Evolutionary conservation across 1,284 basidiomycete species (phyloP), one percentile per base, ranked within the genome.

Genomic region (Apiotrichum sp.): DNA sequence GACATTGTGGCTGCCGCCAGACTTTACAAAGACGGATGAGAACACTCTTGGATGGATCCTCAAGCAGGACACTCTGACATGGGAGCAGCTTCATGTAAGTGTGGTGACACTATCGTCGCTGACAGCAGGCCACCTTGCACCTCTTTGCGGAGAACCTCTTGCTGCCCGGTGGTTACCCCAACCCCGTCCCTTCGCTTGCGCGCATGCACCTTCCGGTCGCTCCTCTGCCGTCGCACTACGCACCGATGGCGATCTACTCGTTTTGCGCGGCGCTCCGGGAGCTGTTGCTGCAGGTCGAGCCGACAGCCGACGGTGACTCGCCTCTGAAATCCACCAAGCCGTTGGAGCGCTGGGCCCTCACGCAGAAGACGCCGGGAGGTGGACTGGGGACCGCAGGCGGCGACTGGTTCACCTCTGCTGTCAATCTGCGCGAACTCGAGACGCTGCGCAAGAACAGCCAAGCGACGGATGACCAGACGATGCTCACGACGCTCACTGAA

Each of bases 391-490:
- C 50, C 1, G 50, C 58, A 2, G 56, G 54, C 31, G 67, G 67
- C 14, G 72, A 74, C 42, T 74, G 71, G 71, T 74, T 70, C 50
- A 70, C 71, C 2, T 46, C 64, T 7, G 50, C 51, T n/a, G 71
- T 64, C 16, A 66, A 74, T 52, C 47, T 58, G 36, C 51, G 65
- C 31, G 64, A 69, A 47, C 57, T 62, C 9, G 66, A 69, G 32
- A 53, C 53, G 1, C 54, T 53, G 31, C 48, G 52, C 32, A 50
- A 42, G 7, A 42, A 55, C 34, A 31, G 52, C 50, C 22, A 57
- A 42, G 32, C 58, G 57, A 44, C 62, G 52, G 41, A 55, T 38
- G 58, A 50, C 36, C 45, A 47, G 32, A 50, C 68, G n/a, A 43
- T 61, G 10, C 38, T 66, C 40, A 57, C 56, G 16, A 50, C 52